Evolutionary conservation across 2,329 filamentous ascomycete species (phyloP), one percentile per base, ranked within the genome.

Genomic region (Ophiostoma pallidulum): DNA sequence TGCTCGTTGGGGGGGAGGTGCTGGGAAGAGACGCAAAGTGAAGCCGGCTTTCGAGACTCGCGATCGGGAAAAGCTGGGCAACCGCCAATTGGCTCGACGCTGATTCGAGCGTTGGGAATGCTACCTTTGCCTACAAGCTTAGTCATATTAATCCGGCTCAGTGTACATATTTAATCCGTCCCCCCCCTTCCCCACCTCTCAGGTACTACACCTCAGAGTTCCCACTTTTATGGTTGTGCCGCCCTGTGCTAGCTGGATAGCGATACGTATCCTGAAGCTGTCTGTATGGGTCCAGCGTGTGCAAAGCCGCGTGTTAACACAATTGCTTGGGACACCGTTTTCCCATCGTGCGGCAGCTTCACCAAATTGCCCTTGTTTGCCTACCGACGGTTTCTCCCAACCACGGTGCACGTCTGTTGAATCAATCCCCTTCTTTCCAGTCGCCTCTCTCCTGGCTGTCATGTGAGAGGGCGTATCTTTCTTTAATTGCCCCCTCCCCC

Each of bases 251-350:
- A 32, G 40, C 22, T 19, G 18, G 28, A 42, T 43, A 43, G 43
- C 44, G 48, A 51, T 52, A 52, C 51, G 51, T 52, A 52, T 52
- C 51, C 51, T 50, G 36, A 52, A 45, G 45, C 22, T 37, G 14
- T 28, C 24, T 10, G 24, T 28, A 5, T 28, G 24, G n/a, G n/a
- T n/a, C n/a, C n/a, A n/a, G n/a, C 22, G 12, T 26, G 26, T 5
- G 8, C 8, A 20, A 24, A 51, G 47, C 45, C 42, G 39, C 45
- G 38, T 43, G 38, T 46, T 47, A 40, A 45, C 43, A 47, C 6
- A n/a, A n/a, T n/a, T n/a, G n/a, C n/a, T 31, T 24, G 31, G 37
- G 31, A 41, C 24, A 42, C 38, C 51, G 50, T 52, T 54, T 56
- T 43, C 41, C 41, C 32, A 53, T 50, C 55, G 54, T 51, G 53